Conservation (phyloP, 2,329 filamentous ascomycete genomes). For the Emergomyces orientalis region DNA sequence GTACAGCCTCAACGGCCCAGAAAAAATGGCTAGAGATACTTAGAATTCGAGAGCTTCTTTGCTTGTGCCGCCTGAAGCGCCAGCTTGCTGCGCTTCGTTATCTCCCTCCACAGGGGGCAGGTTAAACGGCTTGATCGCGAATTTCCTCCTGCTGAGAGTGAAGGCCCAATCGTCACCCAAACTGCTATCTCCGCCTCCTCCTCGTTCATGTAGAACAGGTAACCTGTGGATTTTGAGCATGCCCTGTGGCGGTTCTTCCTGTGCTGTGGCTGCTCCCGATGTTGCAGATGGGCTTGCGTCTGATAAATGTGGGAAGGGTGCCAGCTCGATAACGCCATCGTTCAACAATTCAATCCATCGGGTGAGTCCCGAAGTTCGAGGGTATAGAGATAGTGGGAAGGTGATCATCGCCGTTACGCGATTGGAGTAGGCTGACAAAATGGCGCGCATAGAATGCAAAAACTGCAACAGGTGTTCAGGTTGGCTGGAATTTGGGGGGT, state of each 20-base stretch:
- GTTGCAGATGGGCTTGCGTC: constrained; percentile 37
- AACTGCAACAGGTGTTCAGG: constrained; percentile 71
- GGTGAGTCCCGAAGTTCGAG: constrained; percentile 63
- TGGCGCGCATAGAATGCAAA: constrained; percentile 63
- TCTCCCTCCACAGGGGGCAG: constrained; percentile 79
- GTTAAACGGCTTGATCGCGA: constrained; percentile 81
- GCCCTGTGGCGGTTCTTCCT: constrained; percentile 73
- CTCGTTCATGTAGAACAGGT: constrained; percentile 78
- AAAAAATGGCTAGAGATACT: background rate
- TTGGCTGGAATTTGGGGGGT: constrained; percentile 58
- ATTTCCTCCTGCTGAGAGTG: constrained; percentile 70
- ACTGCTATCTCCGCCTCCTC: constrained; percentile 63
- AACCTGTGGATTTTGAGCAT: constrained; percentile 74
- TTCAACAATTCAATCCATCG: constrained; percentile 77
- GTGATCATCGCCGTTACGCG: constrained; percentile 65
- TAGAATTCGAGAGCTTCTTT: constrained; percentile 64
- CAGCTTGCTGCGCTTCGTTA: constrained; percentile 48
- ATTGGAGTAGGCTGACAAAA: constrained; percentile 58
- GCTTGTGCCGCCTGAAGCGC: constrained; percentile 18
- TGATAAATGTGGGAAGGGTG: constrained; percentile 57
- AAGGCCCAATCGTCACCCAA: constrained; percentile 83
- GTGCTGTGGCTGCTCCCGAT: constrained; percentile 45
- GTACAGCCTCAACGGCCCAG: background rate
- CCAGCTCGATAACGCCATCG: constrained; percentile 80
- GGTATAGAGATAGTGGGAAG: constrained; percentile 69